phyloP scores from a whole-genome alignment of 225 moss, liverwort and hornwort species.

The Asterella californica region DNA sequence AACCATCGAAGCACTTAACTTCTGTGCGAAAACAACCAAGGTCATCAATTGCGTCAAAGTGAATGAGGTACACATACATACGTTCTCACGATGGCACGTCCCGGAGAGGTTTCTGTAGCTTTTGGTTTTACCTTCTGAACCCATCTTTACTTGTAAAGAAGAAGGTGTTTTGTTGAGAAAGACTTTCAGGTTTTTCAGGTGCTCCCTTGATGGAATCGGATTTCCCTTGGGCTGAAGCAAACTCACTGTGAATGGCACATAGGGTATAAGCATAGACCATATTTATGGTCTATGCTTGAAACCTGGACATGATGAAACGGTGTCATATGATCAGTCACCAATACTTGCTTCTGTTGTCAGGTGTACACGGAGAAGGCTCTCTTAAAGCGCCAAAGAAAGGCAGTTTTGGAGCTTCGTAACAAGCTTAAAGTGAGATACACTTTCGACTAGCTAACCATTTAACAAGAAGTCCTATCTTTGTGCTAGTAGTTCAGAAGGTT shows the following conservation, averaged over 20 bases:
- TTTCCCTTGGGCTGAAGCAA: neutral
- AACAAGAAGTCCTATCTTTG: neutral
- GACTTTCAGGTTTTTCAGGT: neutral
- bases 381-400: constrained; percentile 29
- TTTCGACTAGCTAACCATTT: neutral
- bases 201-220: neutral
- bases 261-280: too few species aligned
- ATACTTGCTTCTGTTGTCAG: constrained; percentile 16
- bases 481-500: neutral
- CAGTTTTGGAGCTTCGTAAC: constrained; percentile 10
- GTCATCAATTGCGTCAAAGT: constrained; percentile 29
- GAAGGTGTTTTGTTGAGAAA: neutral
- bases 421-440: constrained; percentile 29
- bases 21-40: constrained; percentile 29
- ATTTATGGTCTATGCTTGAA: neutral
- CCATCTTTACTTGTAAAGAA: neutral
- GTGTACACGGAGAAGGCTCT: constrained; percentile 25
- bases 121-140: neutral
- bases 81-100: too few species aligned
- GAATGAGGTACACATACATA: constrained; percentile 32
- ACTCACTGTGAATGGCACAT: neutral
- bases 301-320: neutral
- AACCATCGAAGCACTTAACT: constrained; percentile 25
- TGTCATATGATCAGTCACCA: neutral
- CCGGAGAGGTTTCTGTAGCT: too few species aligned